phyloP scores from a whole-genome alignment of 2,329 filamentous ascomycete species.

The Paecilomyces formosus region DNA sequence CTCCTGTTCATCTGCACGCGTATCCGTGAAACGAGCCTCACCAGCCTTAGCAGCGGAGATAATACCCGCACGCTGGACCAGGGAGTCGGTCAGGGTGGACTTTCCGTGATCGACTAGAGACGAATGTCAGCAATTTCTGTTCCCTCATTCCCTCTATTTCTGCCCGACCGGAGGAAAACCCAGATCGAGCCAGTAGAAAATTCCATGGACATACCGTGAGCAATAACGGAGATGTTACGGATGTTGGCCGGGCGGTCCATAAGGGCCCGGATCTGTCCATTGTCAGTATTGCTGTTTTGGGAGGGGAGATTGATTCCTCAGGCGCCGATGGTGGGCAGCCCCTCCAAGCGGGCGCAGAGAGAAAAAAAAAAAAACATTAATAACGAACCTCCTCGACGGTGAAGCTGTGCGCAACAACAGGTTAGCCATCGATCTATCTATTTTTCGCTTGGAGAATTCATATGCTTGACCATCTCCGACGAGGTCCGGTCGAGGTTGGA shows the following conservation, averaged over 20 bases:
- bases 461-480: background rate
- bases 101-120: constrained; percentile 90
- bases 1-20: constrained; percentile 95
- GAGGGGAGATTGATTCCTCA: background rate
- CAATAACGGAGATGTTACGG: constrained; percentile 99
- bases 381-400: constrained; percentile 77
- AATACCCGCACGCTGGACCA: constrained; percentile 98
- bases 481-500: constrained; percentile 27
- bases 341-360: constrained; percentile 3
- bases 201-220: constrained; percentile 60
- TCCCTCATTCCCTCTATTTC: background rate
- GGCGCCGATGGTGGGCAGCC: constrained; percentile 1
- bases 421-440: background rate
- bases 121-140: background rate
- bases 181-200: constrained; percentile 2
- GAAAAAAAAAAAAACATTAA: background rate
- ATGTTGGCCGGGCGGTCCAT: constrained; percentile 54
- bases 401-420: constrained; percentile 60
- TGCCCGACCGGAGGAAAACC: background rate
- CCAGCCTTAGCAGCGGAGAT: constrained; percentile 97
- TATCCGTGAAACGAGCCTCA: constrained; percentile 93
- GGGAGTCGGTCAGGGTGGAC: constrained; percentile 98
- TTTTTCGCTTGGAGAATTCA: no score
- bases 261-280: constrained; percentile 36
- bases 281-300: constrained; percentile 11